A percentile compares a stretch with the other conserved stretches of the same genome.
Conservation (phyloP, 2,329 filamentous ascomycete genomes). For the Xenosphaeropsis pyriputrescens region DNA sequence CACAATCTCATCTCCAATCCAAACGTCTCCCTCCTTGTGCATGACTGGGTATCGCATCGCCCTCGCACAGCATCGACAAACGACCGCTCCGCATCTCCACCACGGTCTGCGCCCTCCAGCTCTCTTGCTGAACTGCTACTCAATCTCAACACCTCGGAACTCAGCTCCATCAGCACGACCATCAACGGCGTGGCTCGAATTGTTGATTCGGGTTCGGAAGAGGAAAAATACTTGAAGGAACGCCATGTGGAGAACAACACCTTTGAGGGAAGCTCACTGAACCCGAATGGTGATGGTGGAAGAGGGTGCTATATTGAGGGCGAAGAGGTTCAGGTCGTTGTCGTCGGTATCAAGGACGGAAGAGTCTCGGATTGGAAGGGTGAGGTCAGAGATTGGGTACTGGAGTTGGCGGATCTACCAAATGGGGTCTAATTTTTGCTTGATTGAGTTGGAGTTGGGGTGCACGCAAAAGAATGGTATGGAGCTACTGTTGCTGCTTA, state of each 20-base stretch:
- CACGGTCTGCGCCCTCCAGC: constrained; percentile 53
- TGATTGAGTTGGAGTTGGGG: background rate
- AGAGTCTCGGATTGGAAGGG: constrained; percentile 93
- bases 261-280: constrained; percentile 37
- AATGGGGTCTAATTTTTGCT: constrained; percentile 9
- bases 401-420: constrained; percentile 10
- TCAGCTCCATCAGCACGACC: constrained; percentile 81
- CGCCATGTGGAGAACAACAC: constrained; percentile 87
- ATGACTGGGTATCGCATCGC: constrained; percentile 93
- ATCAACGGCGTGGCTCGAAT: constrained; percentile 81
- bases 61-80: constrained; percentile 54
- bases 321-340: constrained; percentile 74
- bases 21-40: constrained; percentile 83
- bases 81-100: constrained; percentile 27
- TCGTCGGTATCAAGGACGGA: constrained; percentile 72
- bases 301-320: constrained; percentile 60
- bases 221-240: constrained; percentile 73
- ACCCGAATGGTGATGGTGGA: constrained; percentile 27
- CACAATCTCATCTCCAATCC: constrained; percentile 74
- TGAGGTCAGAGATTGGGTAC: constrained; percentile 65
- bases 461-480: background rate
- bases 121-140: constrained; percentile 72
- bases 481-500: too few relatives aligned
- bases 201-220: constrained; percentile 56
- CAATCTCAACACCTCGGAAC: constrained; percentile 78